Evolutionary conservation across 805 yeast genomes (phyloP).

Genomic region (Pichia occidentalis): DNA sequence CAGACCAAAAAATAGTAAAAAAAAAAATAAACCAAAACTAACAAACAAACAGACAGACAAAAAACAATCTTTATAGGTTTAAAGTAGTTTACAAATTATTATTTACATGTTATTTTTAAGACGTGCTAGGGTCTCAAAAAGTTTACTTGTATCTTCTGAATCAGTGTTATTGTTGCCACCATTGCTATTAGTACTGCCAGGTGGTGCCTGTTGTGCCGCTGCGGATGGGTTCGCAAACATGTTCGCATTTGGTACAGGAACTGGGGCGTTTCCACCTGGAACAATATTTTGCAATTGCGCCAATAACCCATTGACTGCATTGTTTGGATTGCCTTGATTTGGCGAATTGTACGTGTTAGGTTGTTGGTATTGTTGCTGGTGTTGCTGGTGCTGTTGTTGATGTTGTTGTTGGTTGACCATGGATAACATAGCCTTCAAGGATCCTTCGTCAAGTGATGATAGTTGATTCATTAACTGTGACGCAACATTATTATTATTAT

Average conservation of each 20-base stretch:
- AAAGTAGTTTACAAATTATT: neutral
- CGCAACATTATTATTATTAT: slow-evolving; percentile 5
- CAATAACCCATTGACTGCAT: slow-evolving; percentile 10
- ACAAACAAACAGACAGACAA: neutral
- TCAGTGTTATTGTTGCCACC: slow-evolving; percentile 4
- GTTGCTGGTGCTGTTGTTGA: slow-evolving; percentile 20
- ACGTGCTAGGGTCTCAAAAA: slow-evolving; percentile 33
- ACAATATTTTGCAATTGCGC: slow-evolving; percentile 7
- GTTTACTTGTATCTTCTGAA: slow-evolving; percentile 29
- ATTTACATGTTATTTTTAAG: slow-evolving; percentile 32
- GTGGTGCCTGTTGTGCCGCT: slow-evolving; percentile 1
- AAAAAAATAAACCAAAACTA: neutral
- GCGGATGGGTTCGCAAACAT: neutral
- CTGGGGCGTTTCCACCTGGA: neutral
- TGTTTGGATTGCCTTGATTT: slow-evolving; percentile 2
- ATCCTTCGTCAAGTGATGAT: slow-evolving; percentile 27
- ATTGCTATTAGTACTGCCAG: neutral
- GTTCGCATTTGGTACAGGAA: neutral
- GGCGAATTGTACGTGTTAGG: slow-evolving; percentile 4
- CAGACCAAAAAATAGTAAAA: neutral
- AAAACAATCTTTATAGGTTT: slow-evolving; percentile 1
- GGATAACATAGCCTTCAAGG: slow-evolving; percentile 29
- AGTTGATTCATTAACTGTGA: slow-evolving; percentile 16
- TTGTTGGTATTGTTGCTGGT: slow-evolving; percentile 10
- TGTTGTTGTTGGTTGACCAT: slow-evolving; percentile 26